A percentile compares a stretch with the other conserved stretches of the same genome.
phyloP scores from a whole-genome alignment of 2,329 filamentous ascomycete genomes.

The Penicillium sp. region DNA sequence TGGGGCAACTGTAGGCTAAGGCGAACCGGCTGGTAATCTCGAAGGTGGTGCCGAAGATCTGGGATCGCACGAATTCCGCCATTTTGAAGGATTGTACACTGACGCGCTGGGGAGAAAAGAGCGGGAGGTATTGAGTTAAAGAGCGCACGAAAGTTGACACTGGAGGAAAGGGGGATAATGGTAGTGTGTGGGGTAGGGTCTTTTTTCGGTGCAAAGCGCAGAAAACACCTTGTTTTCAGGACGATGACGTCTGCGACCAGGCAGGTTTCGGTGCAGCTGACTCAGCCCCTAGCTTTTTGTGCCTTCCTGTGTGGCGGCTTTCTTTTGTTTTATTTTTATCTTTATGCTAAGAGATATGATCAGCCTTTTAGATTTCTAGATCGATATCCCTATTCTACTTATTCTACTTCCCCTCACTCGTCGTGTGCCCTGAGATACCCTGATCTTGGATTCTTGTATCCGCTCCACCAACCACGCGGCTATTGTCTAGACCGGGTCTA shows the following conservation, averaged over 20 bases:
- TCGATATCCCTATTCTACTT: neutral
- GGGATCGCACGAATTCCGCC: conserved; percentile 98
- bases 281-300: conserved; percentile 7
- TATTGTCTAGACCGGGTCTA: conserved; percentile 12
- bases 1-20: neutral
- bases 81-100: conserved; percentile 53
- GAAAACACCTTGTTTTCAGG: conserved; percentile 30
- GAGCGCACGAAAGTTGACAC: neutral
- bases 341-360: neutral
- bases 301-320: neutral
- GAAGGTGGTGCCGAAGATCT: conserved; percentile 99
- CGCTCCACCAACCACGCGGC: neutral
- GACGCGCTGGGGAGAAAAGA: conserved; percentile 2
- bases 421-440: neutral
- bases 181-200: conserved; percentile 29
- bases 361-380: neutral
- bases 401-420: neutral
- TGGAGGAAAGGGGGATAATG: neutral
- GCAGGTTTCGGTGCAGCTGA: conserved; percentile 19
- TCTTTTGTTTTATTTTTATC: neutral
- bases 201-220: conserved; percentile 19
- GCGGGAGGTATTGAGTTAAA: neutral
- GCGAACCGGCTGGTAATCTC: conserved; percentile 95
- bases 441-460: neutral
- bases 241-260: conserved; percentile 31